These are phyloP conservation scores for Crinitomyces ghanaensis DNA, from an alignment of 805 yeast species.

Conservation along the genomic window DNA sequence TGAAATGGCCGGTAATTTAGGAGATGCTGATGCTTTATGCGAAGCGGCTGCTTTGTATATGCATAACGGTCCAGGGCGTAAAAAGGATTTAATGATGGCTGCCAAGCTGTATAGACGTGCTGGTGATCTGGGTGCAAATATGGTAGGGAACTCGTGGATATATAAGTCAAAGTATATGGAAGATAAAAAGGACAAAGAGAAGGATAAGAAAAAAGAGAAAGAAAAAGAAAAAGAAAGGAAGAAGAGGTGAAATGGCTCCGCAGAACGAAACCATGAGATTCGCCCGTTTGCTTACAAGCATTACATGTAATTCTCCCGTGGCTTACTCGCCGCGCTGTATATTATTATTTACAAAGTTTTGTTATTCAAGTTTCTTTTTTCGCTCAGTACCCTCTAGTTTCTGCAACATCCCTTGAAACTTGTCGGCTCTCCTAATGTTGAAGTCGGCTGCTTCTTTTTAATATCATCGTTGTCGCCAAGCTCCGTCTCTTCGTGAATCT, in stretches of 20 bases:
- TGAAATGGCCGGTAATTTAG: constrained; percentile 55
- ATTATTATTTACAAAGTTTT: too few relatives aligned
- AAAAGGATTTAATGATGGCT: constrained; percentile 49
- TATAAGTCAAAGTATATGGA: constrained; percentile 54
- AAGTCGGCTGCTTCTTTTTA: constrained; percentile 31
- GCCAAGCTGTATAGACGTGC: constrained; percentile 63
- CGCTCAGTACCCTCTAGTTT: too few relatives aligned
- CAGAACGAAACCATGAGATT: too few relatives aligned
- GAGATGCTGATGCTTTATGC: constrained; percentile 56
- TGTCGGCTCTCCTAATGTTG: neutral
- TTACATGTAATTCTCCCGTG: too few relatives aligned
- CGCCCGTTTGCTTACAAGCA: too few relatives aligned
- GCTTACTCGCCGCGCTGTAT: too few relatives aligned
- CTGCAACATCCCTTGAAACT: too few relatives aligned
- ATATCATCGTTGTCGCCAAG: constrained; percentile 82
- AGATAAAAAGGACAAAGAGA: constrained; percentile 10
- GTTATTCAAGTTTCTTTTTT: too few relatives aligned
- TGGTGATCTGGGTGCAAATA: constrained; percentile 46
- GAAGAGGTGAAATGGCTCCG: too few relatives aligned
- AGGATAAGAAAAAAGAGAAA: constrained; percentile 8
- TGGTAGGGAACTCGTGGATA: constrained; percentile 66
- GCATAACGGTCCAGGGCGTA: constrained; percentile 39
- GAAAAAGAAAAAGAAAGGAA: too few relatives aligned
- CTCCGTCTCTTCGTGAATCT: constrained; percentile 73
- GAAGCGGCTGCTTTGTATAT: constrained; percentile 62